Conservation (phyloP, 495 filamentous ascomycete species). For the Aspergillus sparsus region DNA sequence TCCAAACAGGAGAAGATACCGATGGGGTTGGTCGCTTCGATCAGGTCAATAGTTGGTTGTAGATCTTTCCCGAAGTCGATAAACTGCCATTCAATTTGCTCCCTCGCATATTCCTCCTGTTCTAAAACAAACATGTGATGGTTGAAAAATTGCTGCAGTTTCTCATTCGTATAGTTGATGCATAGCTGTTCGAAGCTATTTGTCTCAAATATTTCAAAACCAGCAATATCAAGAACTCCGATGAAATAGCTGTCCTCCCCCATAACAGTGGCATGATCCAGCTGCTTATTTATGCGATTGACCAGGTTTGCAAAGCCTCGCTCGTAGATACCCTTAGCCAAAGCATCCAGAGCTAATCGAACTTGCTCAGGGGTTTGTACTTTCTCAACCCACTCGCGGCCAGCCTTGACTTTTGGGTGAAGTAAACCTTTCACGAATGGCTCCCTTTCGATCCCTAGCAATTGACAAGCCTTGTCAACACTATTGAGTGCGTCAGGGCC, state of each 20-base stretch:
- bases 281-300: slow-evolving; percentile 83
- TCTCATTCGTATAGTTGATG: slow-evolving; percentile 99
- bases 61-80: slow-evolving; percentile 98
- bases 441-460: slow-evolving; percentile 82
- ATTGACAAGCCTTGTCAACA: slow-evolving; percentile 73
- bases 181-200: slow-evolving; percentile 99
- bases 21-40: slow-evolving; percentile 93
- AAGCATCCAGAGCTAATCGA: slow-evolving; percentile 81
- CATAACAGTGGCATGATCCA: slow-evolving; percentile 76
- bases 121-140: slow-evolving; percentile 99
- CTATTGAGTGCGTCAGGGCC: slow-evolving; percentile 68
- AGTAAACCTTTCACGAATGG: slow-evolving; percentile 85
- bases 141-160: slow-evolving; percentile 99
- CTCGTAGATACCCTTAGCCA: slow-evolving; percentile 97
- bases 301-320: slow-evolving; percentile 93
- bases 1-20: slow-evolving; percentile 98
- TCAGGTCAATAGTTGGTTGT: slow-evolving; percentile 97
- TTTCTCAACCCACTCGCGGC: slow-evolving; percentile 97
- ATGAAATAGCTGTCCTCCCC: slow-evolving; percentile 92
- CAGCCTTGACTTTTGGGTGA: slow-evolving; percentile 91
- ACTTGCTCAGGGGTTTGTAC: slow-evolving; percentile 97
- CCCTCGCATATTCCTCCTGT: slow-evolving; percentile 96
- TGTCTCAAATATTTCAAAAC: slow-evolving; percentile 97
- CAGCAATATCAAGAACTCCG: slow-evolving; percentile 97
- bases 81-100: slow-evolving; percentile 99